phyloP scores from a whole-genome alignment of 2,329 filamentous ascomycete species.

The Bipolaris zeicola region DNA sequence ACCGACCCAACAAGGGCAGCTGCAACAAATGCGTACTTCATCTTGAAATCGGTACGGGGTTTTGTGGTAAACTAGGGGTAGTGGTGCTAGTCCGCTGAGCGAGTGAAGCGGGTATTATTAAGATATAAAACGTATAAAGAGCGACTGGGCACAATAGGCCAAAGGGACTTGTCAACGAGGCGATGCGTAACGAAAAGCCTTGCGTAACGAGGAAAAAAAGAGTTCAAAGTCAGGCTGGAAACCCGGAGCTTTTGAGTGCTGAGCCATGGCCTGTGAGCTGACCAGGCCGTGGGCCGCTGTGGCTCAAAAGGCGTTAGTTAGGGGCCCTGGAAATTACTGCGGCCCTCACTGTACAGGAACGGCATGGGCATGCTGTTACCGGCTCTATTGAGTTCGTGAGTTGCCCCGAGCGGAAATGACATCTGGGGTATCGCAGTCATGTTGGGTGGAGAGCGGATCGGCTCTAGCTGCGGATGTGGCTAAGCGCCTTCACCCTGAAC shows the following conservation, averaged over 20 bases:
- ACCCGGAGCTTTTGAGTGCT: slow-evolving; percentile 39
- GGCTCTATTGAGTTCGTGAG: slow-evolving; percentile 32
- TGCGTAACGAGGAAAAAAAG: slow-evolving; percentile 33
- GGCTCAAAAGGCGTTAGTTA: slow-evolving; percentile 34
- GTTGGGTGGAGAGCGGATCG: slow-evolving; percentile 7
- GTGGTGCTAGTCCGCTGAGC: slow-evolving; percentile 75
- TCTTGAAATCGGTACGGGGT: slow-evolving; percentile 56
- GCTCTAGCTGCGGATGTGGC: slow-evolving; percentile 4
- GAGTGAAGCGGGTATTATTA: slow-evolving; percentile 74
- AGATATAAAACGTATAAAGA: slow-evolving; percentile 40
- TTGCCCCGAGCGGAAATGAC: slow-evolving; percentile 39
- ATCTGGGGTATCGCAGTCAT: slow-evolving; percentile 31
- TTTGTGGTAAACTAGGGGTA: slow-evolving; percentile 27
- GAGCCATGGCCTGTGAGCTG: slow-evolving; percentile 26
- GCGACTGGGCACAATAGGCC: slow-evolving; percentile 45
- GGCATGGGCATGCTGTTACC: slow-evolving; percentile 32
- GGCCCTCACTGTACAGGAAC: slow-evolving; percentile 28
- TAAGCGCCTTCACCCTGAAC: slow-evolving; percentile 13
- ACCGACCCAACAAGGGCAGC: slow-evolving; percentile 61
- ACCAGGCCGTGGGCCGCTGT: slow-evolving; percentile 11
- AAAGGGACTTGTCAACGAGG: slow-evolving; percentile 40
- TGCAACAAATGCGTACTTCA: slow-evolving; percentile 75
- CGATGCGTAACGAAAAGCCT: slow-evolving; percentile 42
- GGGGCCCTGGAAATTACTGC: slow-evolving; percentile 41
- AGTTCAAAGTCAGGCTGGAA: slow-evolving; percentile 23